phyloP scores from a whole-genome alignment of 2,329 filamentous ascomycete species.

The Neospermospora avenae region DNA sequence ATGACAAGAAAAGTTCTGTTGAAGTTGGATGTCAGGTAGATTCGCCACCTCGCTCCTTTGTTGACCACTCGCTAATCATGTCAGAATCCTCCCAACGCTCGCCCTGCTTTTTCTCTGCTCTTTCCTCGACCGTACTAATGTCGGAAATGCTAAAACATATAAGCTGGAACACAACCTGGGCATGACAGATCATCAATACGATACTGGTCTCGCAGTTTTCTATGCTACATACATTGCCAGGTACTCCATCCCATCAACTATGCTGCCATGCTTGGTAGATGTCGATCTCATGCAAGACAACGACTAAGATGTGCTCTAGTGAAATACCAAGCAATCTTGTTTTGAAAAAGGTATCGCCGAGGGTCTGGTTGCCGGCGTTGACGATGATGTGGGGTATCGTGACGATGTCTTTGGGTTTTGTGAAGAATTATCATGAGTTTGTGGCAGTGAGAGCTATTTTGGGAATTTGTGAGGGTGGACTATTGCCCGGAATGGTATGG shows the following conservation, averaged over 20 bases:
- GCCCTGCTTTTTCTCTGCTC: constrained; percentile 64
- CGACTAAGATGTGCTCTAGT: constrained; percentile 17
- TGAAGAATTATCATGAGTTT: constrained; percentile 46
- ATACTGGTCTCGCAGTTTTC: constrained; percentile 60
- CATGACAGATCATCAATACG: constrained; percentile 61
- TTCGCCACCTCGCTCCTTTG: neutral
- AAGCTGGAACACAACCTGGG: constrained; percentile 55
- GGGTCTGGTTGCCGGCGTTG: constrained; percentile 63
- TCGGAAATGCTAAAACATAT: constrained; percentile 67
- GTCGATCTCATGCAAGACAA: neutral
- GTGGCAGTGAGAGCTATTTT: constrained; percentile 58
- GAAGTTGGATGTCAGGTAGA: constrained; percentile 52
- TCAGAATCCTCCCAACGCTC: constrained; percentile 59
- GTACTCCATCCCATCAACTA: constrained; percentile 35
- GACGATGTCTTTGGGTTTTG: constrained; percentile 56
- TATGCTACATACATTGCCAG: constrained; percentile 62
- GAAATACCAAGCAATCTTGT: constrained; percentile 57
- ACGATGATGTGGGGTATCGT: constrained; percentile 64
- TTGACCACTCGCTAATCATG: constrained; percentile 1
- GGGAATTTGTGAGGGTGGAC: constrained; percentile 60
- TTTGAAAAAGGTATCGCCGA: constrained; percentile 51
- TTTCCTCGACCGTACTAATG: constrained; percentile 66
- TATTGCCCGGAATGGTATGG: constrained; percentile 61
- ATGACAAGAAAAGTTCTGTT: constrained; percentile 45
- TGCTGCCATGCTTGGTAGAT: neutral